Base-by-base conservation (phyloP, 176 grass and related monocot genomes). In the Cocos nucifera region DNA sequence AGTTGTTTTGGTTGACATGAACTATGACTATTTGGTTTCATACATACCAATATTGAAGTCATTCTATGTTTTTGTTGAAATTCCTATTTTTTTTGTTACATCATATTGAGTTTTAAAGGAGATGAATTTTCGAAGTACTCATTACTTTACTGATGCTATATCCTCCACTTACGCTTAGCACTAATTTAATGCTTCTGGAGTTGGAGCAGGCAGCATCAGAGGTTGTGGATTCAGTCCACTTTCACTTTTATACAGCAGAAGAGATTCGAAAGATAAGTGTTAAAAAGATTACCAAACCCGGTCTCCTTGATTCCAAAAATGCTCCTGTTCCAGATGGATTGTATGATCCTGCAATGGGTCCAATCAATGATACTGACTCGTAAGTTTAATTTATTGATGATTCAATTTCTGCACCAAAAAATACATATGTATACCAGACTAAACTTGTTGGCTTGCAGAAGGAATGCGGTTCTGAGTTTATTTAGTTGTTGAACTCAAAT, bases 291-390 rank as follows among this genome's bases (percentile, higher is more conserved):
- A 91, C 81, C 19, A 91, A 74, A 59, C 3, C 72, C 0, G 81
- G 88, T 23, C 60, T 89, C 51, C 73, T 85, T 53, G 92, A 97
- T 58, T 21, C 58, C 30, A 97, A 91, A 76, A 60, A 70, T 49
- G 49, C 22, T 50, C 78, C 92, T 54, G 73, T 97, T 65, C 63
- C 59, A 49, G 87, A 83, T 69, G 92, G 92, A 66, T 74, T 97
- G 44, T 83, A 85, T 53, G 92, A 97, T 54, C 80, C 92, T 9
- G 87, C 92, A 61, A 49, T 96, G 77, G 92, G 92, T 4, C 87
- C 92, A 4, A 28, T 83, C 58, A 91, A 76, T 53, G 56, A 75
- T 54, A 78, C 18, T 23, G 92, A 91, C 55, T 63, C 4, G 87
- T 97, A 61, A 90, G 86, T 79, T 69, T 16, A 25, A 51, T 52